Conservation (phyloP, 31 red algal genomes). For the Bonnemaisonia californica region DNA sequence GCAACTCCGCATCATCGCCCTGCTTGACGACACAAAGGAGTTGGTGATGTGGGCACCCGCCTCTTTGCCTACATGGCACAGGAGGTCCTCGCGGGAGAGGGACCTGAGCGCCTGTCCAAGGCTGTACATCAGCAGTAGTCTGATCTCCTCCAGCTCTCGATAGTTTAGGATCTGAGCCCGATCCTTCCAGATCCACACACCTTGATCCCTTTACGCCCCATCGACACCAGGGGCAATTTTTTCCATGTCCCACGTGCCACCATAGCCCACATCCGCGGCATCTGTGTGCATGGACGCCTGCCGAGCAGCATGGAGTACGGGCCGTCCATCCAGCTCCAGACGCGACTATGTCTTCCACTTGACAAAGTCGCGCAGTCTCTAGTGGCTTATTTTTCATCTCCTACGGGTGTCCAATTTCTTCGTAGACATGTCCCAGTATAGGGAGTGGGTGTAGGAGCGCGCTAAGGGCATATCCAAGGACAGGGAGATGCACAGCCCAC, state of each 20-base stretch:
- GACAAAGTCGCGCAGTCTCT: constrained; percentile 4
- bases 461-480: constrained; percentile 7
- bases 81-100: neutral
- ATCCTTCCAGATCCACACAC: constrained; percentile 38
- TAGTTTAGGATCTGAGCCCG: constrained; percentile 6
- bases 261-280: constrained; percentile 34
- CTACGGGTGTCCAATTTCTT: neutral
- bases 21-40: constrained; percentile 9
- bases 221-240: neutral
- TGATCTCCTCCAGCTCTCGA: constrained; percentile 8
- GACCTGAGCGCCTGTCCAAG: neutral
- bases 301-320: neutral
- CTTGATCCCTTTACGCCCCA: constrained; percentile 3
- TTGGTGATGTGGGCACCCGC: constrained; percentile 8
- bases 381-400: neutral
- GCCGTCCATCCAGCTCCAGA: neutral
- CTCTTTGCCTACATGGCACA: constrained; percentile 27
- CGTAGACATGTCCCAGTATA: neutral
- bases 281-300: constrained; percentile 20
- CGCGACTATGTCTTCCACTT: neutral
- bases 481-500: constrained; percentile 1
- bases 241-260: constrained; percentile 15
- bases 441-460: constrained; percentile 8
- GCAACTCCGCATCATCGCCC: constrained; percentile 23
- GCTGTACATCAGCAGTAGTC: neutral